Percentiles rank a stretch among this genome's conserved stretches.
These are phyloP conservation scores for Ceratobasidium sp. DNA, from an alignment of 1,284 basidiomycete genomes.

Conservation along the genomic window DNA sequence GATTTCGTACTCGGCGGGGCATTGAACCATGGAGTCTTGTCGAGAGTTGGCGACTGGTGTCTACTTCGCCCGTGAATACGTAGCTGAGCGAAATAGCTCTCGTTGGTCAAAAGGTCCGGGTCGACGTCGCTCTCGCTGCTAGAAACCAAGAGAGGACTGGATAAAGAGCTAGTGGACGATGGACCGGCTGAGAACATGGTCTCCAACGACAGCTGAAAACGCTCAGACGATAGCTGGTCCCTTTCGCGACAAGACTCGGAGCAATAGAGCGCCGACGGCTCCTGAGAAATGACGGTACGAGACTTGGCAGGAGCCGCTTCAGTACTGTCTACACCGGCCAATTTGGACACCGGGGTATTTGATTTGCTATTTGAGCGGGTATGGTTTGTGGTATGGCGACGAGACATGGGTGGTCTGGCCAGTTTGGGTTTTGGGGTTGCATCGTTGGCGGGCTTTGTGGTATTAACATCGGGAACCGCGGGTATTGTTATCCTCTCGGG, in stretches of 20 bases:
- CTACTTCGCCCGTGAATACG: constrained; percentile 17
- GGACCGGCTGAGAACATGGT: constrained; percentile 32
- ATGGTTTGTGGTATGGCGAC: constrained; percentile 14
- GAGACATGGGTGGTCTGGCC: background rate
- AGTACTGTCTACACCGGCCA: background rate
- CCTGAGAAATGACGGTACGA: constrained; percentile 74
- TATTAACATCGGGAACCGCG: background rate
- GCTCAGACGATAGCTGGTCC: constrained; percentile 22
- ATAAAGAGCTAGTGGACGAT: background rate
- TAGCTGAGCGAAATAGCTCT: constrained; percentile 34
- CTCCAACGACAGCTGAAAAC: constrained; percentile 24
- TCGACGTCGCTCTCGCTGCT: constrained; percentile 39
- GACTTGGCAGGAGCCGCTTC: constrained; percentile 55
- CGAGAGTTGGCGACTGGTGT: background rate
- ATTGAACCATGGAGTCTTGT: constrained; percentile 10
- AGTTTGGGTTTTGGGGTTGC: constrained; percentile 23
- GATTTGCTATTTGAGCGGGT: constrained; percentile 8
- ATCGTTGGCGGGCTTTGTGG: constrained; percentile 1
- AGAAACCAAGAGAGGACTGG: constrained; percentile 32
- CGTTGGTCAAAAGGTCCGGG: constrained; percentile 35
- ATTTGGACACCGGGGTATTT: background rate
- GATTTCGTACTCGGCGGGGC: constrained; percentile 13
- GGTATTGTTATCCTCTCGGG: constrained; percentile 30
- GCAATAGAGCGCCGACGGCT: constrained; percentile 76
- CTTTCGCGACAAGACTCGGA: constrained; percentile 65